phyloP scores from a whole-genome alignment of 768 basidiomycete genomes.

The Pleurotus ostreatus region DNA sequence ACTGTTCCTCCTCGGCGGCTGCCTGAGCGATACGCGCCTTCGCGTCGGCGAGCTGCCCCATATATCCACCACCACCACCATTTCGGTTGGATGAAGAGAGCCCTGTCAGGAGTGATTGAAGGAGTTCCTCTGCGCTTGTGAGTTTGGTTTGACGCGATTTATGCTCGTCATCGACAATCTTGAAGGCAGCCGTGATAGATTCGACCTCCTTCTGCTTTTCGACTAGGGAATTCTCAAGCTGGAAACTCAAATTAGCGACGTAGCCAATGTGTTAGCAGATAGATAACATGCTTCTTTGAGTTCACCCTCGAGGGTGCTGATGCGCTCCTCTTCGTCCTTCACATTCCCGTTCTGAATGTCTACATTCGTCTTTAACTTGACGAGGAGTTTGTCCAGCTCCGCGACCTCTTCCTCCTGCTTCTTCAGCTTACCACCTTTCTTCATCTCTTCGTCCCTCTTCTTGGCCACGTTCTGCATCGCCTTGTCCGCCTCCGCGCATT shows the following conservation, averaged over 20 bases:
- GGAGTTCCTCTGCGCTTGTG: constrained; percentile 79
- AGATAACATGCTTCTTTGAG: constrained; percentile 51
- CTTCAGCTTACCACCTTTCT: constrained; percentile 90
- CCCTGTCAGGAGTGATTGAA: constrained; percentile 92
- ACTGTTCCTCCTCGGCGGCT: constrained; percentile 81
- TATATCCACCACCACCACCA: constrained; percentile 84
- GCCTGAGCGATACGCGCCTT: constrained; percentile 71
- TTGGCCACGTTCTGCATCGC: constrained; percentile 63
- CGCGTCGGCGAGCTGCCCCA: constrained; percentile 92
- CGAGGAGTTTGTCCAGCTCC: constrained; percentile 72
- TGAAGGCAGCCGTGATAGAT: constrained; percentile 49
- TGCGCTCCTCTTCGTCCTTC: constrained; percentile 69
- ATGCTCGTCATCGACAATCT: constrained; percentile 66
- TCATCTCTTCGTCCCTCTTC: constrained; percentile 81
- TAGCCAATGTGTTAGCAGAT: not conserved
- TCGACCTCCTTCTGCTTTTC: constrained; percentile 60
- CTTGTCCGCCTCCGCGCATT: constrained; percentile 62
- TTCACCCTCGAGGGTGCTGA: constrained; percentile 48
- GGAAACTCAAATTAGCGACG: not conserved
- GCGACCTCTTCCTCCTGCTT: constrained; percentile 78
- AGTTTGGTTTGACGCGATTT: constrained; percentile 56
- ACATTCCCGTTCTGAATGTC: constrained; percentile 77
- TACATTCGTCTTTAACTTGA: constrained; percentile 80
- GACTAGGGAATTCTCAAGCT: constrained; percentile 58
- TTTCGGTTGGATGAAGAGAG: constrained; percentile 66